Conservation (phyloP, 805 yeast species). For the Starmerella apicola region DNA sequence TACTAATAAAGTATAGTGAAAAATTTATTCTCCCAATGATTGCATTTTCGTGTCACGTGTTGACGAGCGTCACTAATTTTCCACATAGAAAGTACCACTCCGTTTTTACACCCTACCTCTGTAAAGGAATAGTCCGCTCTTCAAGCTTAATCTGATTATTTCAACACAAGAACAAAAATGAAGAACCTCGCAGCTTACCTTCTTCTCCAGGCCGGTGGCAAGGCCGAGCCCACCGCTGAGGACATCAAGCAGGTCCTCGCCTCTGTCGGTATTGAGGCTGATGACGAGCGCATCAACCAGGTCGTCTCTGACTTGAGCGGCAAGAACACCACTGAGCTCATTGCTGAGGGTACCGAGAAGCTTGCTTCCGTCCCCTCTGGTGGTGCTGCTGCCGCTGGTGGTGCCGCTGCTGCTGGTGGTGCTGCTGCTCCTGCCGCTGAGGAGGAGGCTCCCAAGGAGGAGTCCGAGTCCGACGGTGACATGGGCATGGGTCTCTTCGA, state of each 20-base stretch:
- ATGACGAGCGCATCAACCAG: conserved; percentile 70
- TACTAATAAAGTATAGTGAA: background rate
- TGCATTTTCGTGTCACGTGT: conserved; percentile 6
- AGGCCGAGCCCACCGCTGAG: conserved; percentile 84
- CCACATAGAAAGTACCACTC: conserved; percentile 4
- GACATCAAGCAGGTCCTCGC: conserved; percentile 80
- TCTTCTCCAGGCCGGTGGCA: conserved; percentile 95
- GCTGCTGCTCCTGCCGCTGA: conserved; percentile 61
- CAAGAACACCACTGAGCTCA: conserved; percentile 77
- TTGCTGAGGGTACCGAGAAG: conserved; percentile 90
- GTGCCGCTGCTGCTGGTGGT: conserved; percentile 59
- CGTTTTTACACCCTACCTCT: conserved; percentile 1
- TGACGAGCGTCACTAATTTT: conserved; percentile 8
- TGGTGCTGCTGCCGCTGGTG: conserved; percentile 83
- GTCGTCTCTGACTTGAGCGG: conserved; percentile 84
- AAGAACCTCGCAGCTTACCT: conserved; percentile 99
- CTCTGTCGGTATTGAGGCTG: conserved; percentile 93
- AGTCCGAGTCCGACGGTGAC: conserved; percentile 34
- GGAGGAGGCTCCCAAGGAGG: conserved; percentile 57
- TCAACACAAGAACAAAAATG: conserved; percentile 34
- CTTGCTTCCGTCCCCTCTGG: conserved; percentile 96
- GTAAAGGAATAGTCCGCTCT: conserved; percentile 67
- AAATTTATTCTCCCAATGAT: too few relatives aligned
- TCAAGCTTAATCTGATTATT: conserved; percentile 28
- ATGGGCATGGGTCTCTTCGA: conserved; percentile 66